Base-by-base conservation (phyloP, 257 asterid genomes). In the Haberlea rhodopensis region DNA sequence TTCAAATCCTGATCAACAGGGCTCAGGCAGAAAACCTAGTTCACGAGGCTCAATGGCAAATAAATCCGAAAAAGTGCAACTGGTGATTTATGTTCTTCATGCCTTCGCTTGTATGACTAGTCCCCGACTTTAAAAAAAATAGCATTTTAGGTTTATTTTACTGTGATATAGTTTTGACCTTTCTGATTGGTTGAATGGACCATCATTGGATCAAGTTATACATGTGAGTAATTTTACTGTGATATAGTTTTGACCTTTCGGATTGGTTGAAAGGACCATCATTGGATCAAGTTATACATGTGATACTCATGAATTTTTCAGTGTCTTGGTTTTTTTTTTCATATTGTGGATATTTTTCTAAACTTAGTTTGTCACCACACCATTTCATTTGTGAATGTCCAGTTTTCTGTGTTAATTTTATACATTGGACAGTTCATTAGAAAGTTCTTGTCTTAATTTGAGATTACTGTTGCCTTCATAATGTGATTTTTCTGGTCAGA, bases 61-160 rank as follows among this genome's bases (percentile, higher is more conserved):
- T 60, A 91, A 91, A 71, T 74, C 87, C 54, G 95, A 91, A 75
- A 86, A 83, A 91, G 96, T 91, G 83, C 98, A 91, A 77, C 85
- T 91, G 95, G 98, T 91, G 80, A 75, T 53, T 31, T 67, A 25
- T 63, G 62, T n/a, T 62, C 21, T 68, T 57, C 60, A 46, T 25
- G 11, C 65, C 53, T 66, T 66, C 63, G 20, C 28, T 66, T 57
- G 18, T 48, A 27, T 62, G 37, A 31, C 15, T 54, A 16, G 34
- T 55, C 31, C 60, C 7, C 45, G 15, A 55, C 55, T 24, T 56
- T 53, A 20, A 22, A 9, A 34, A 8, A 46, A 57, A 34, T 62
- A 16, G 16, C 53, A 29, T 21, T 43, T 45, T 59, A 22, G 55
- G 28, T 37, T 29, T 68, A 31, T 22, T 22, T 27, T 37, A 24